phyloP scores from a whole-genome alignment of 306 rosid genomes.

The Trifolium dubium region DNA sequence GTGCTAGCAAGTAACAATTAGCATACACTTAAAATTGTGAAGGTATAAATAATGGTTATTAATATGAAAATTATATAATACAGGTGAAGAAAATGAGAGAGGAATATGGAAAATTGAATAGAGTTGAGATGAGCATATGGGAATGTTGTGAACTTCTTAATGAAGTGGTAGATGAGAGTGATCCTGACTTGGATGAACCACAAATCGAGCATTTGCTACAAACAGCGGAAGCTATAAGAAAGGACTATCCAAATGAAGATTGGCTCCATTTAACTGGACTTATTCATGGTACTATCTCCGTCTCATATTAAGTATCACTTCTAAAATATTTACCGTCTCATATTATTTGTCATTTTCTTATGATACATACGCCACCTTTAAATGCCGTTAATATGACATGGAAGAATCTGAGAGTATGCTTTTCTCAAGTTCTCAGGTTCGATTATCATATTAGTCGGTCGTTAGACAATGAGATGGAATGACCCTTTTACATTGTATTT shows the following conservation, averaged over 20 bases:
- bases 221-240: conserved; percentile 83
- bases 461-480: no score
- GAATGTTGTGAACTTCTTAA: conserved; percentile 83
- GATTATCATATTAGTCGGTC: no score
- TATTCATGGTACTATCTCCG: conserved; percentile 62
- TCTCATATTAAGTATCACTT: not conserved
- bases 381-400: no score
- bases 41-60: conserved; percentile 11
- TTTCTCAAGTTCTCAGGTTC: no score
- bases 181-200: conserved; percentile 87
- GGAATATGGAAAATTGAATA: conserved; percentile 67
- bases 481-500: no score
- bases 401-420: no score
- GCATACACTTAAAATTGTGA: not conserved
- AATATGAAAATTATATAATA: not conserved
- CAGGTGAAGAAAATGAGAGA: conserved; percentile 81
- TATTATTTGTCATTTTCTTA: not conserved
- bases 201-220: conserved; percentile 80
- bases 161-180: conserved; percentile 86
- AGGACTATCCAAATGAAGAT: conserved; percentile 76
- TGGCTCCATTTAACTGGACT: conserved; percentile 87
- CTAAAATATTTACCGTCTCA: no score
- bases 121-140: conserved; percentile 83
- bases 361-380: no score
- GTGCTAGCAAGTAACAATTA: not conserved